Percentiles rank a stretch among this genome's conserved stretches.
Evolutionary conservation across 148 eudicot genomes (phyloP).

Genomic region (Silene uniflora): DNA sequence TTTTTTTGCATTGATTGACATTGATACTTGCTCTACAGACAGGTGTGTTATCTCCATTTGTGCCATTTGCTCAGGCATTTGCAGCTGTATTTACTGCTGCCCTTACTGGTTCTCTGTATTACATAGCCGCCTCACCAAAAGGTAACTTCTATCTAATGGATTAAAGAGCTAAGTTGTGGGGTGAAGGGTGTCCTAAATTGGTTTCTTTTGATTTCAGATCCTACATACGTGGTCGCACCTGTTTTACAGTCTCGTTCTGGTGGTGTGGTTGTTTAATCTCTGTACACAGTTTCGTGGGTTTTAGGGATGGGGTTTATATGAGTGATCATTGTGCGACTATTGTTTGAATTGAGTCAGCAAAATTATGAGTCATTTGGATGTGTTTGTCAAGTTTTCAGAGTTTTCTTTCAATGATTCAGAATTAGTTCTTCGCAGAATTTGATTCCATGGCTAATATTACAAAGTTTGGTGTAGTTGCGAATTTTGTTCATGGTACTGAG

Average conservation of each 20-base stretch:
- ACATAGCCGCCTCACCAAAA: conserved; percentile 93
- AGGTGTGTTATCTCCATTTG: conserved; percentile 89
- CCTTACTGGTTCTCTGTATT: conserved; percentile 89
- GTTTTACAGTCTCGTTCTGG: conserved; percentile 71
- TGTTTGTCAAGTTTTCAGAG: too few species aligned
- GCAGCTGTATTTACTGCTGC: conserved; percentile 97
- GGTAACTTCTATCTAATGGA: conserved; percentile 35
- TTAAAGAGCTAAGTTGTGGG: neutral
- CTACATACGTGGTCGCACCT: conserved; percentile 90
- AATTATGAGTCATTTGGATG: too few species aligned
- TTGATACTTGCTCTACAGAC: conserved; percentile 37
- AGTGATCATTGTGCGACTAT: too few species aligned
- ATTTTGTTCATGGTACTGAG: too few species aligned
- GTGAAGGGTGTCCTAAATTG: conserved; percentile 1
- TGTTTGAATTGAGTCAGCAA: too few species aligned
- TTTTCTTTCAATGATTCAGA: too few species aligned
- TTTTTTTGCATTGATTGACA: neutral
- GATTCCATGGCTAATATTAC: too few species aligned
- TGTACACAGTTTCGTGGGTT: too few species aligned
- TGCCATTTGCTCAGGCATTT: conserved; percentile 98
- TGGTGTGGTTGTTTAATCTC: too few species aligned
- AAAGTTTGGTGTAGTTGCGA: too few species aligned
- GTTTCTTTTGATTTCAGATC: conserved; percentile 52
- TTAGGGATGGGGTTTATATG: too few species aligned
- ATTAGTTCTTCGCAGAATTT: too few species aligned